phyloP scores from a whole-genome alignment of 345 rosid genomes.

The Rhodamnia argentea region DNA sequence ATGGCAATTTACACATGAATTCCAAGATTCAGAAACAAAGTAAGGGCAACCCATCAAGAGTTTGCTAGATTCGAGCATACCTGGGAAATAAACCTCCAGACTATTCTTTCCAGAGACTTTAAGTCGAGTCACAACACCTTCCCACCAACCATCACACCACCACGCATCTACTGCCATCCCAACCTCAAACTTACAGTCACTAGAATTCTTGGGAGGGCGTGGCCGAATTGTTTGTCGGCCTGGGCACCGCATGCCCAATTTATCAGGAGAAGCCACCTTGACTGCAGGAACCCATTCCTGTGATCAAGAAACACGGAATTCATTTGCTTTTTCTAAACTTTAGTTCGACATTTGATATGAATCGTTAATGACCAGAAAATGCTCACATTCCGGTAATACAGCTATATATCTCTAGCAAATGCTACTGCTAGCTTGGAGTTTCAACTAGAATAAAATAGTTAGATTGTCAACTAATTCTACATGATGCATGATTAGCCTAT shows the following conservation, averaged over 20 bases:
- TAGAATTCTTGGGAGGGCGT: constrained; percentile 10
- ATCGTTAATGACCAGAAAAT: neutral
- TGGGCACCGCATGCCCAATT: constrained; percentile 25
- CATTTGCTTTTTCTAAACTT: neutral
- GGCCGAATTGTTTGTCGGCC: constrained; percentile 38
- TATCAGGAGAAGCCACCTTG: constrained; percentile 29
- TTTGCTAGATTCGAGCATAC: constrained; percentile 10
- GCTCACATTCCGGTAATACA: neutral
- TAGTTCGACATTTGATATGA: neutral
- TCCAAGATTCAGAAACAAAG: neutral
- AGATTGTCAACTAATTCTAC: neutral
- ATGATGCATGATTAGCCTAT: neutral
- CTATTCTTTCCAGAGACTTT: neutral
- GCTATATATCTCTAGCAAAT: neutral
- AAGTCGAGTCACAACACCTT: constrained; percentile 24
- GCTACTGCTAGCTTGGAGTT: neutral
- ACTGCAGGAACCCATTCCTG: constrained; percentile 39
- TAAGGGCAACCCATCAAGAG: neutral
- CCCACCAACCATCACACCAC: constrained; percentile 55
- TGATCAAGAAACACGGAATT: neutral
- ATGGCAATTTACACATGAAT: neutral
- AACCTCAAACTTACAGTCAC: constrained; percentile 2
- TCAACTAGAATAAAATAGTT: neutral
- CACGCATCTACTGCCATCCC: constrained; percentile 38
- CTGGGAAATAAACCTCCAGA: constrained; percentile 31